Percentiles rank a stretch among this genome's conserved stretches.
Evolutionary conservation across 148 eudicot species (phyloP).

Genomic region (Mesembryanthemum crystallinum): DNA sequence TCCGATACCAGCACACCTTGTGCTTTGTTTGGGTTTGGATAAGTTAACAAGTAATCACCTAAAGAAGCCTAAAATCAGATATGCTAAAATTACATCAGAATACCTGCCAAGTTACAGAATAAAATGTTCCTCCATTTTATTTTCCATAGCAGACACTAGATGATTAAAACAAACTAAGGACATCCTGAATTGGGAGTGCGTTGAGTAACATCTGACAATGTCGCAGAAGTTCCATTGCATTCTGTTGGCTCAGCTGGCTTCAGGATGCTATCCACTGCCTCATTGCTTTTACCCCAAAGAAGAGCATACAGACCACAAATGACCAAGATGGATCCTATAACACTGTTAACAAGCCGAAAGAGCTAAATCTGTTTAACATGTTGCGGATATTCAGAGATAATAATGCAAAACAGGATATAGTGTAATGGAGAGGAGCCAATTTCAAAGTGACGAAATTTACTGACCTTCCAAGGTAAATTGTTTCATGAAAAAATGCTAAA

Average conservation of each 20-base stretch:
- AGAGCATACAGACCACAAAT: slow-evolving; percentile 51
- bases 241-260: slow-evolving; percentile 21
- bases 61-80: no score
- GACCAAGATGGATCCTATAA: slow-evolving; percentile 49
- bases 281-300: slow-evolving; percentile 55
- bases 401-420: background rate
- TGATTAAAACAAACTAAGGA: background rate
- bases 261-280: background rate
- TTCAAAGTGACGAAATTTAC: background rate
- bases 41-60: no score
- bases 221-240: slow-evolving; percentile 18
- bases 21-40: no score
- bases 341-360: slow-evolving; percentile 31
- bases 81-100: no score
- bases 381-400: no score
- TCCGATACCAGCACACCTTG: background rate
- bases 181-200: slow-evolving; percentile 7
- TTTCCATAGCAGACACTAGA: background rate
- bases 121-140: background rate
- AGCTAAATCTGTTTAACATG: no score
- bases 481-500: slow-evolving; percentile 51
- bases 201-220: slow-evolving; percentile 4
- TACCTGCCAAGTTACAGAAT: no score
- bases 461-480: slow-evolving; percentile 62
- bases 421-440: background rate